Evolutionary conservation across 108 stramenopile species (phyloP).

Genomic region (Pseudonitzschia pungens): DNA sequence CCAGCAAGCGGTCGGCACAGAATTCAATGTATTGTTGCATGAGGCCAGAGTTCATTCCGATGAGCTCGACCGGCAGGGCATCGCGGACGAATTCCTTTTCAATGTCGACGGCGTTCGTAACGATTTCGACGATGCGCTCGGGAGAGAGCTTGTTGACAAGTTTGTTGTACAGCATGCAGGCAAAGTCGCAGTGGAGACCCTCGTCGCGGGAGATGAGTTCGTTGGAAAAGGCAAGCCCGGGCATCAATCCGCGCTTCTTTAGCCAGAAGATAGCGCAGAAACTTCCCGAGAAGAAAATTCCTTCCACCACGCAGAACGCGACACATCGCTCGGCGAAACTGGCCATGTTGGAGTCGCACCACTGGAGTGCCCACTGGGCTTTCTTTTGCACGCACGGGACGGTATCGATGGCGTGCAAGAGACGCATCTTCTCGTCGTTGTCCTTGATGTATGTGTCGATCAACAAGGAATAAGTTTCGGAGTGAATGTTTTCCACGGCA

Average conservation of each 20-base stretch:
- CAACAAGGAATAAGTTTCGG: constrained; percentile 85
- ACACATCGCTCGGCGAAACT: constrained; percentile 84
- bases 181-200: constrained; percentile 95
- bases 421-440: constrained; percentile 56
- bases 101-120: constrained; percentile 85
- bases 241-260: constrained; percentile 91
- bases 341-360: constrained; percentile 62
- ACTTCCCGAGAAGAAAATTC: constrained; percentile 91
- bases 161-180: constrained; percentile 95
- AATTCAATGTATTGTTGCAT: constrained; percentile 94
- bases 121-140: constrained; percentile 77
- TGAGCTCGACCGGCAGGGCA: constrained; percentile 86
- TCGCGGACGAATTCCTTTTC: constrained; percentile 92
- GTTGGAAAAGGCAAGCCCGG: constrained; percentile 89
- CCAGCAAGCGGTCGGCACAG: constrained; percentile 84
- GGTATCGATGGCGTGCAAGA: constrained; percentile 69
- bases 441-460: constrained; percentile 90
- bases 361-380: constrained; percentile 83
- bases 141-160: constrained; percentile 76
- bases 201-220: constrained; percentile 93
- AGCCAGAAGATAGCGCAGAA: constrained; percentile 93
- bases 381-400: constrained; percentile 84
- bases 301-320: constrained; percentile 93
- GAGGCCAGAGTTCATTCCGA: constrained; percentile 89
- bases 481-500: constrained; percentile 92